Conservation (phyloP, 768 basidiomycete species). For the Leucosporidium creatinivorum region DNA sequence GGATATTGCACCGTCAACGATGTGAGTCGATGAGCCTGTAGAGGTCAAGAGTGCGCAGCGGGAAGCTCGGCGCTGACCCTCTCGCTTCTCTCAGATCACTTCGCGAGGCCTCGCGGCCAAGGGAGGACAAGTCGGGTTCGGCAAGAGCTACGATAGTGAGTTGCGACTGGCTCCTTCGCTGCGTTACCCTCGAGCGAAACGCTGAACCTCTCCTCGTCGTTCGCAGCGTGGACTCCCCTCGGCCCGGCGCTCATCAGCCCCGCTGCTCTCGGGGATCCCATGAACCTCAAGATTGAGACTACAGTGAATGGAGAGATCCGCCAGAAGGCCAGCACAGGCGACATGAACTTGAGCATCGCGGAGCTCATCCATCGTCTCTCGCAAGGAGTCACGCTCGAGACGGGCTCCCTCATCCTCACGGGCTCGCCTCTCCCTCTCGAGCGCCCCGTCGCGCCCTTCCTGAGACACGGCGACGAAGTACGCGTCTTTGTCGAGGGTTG, state of each 20-base stretch:
- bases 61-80: too few species aligned
- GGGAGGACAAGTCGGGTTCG: constrained; percentile 2
- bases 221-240: constrained; percentile 27
- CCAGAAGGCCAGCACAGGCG: constrained; percentile 26
- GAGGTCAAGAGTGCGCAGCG: too few species aligned
- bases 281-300: constrained; percentile 17
- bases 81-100: not conserved
- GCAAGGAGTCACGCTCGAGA: constrained; percentile 40
- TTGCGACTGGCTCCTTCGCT: too few species aligned
- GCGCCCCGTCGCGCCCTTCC: constrained; percentile 14
- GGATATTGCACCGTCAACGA: constrained; percentile 41
- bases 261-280: constrained; percentile 1
- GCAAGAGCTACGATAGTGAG: constrained; percentile 1
- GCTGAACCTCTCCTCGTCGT: not conserved
- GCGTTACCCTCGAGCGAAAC: too few species aligned
- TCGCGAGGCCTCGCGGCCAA: constrained; percentile 25
- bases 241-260: constrained; percentile 22
- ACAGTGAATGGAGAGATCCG: constrained; percentile 36
- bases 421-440: constrained; percentile 12
- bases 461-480: constrained; percentile 16
- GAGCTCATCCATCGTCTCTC: constrained; percentile 39
- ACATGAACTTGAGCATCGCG: constrained; percentile 14
- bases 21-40: not conserved
- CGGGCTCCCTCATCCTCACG: constrained; percentile 42
- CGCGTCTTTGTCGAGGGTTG: constrained; percentile 22